Base-by-base conservation (phyloP, 768 basidiomycete genomes). In the Coprinellus micaceus region DNA sequence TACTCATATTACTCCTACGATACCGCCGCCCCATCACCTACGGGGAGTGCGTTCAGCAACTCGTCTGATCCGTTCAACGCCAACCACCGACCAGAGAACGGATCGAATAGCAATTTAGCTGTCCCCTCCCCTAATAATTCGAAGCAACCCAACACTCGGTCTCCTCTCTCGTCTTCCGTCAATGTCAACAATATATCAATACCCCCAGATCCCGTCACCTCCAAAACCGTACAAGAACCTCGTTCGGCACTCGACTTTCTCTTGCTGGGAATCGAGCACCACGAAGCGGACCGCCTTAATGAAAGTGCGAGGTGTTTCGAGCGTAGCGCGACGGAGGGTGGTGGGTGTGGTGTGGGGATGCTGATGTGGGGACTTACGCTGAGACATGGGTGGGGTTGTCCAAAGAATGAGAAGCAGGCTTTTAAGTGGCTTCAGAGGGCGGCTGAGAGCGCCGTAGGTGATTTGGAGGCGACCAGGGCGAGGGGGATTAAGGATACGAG, bases 261-360 rank as follows among this genome's bases (percentile, higher is more conserved):
- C 40, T 85, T 87, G 59, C 75, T 89, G 10, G 91, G 91, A 4
- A 93, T 93, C 60, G 77, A 80, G 60, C 82, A 84, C 65, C 91
- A 93, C 63, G 86, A 91, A 68, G 82, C 84, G 28, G 86, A 91
- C 66, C 77, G 82, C 41, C 74, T 93, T 4, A 65, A 67, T 44
- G 87, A 89, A 62, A 86, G 86, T 11, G 90, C 89, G 0, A 65
- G 68, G 24, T 90, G 77, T 68, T 92, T 93, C 66, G 90, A 93
- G 72, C 80, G 79, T 70, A 83, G 85, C 45, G 91, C 91, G 11
- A 89, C 76, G 52, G 74, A 82, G 58, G 72, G 77, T 50, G 92
- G 92, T 1, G 94, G 91, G 1, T 93, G 89, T 64, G 88, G 87
- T 1, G 84, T 91, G 3, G 94, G 94, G 17, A 94, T 94, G 91